Evolutionary conservation across 1,284 basidiomycete species (phyloP), one percentile per base, ranked within the genome.

Genomic region (Pseudozyma flocculosa): DNA sequence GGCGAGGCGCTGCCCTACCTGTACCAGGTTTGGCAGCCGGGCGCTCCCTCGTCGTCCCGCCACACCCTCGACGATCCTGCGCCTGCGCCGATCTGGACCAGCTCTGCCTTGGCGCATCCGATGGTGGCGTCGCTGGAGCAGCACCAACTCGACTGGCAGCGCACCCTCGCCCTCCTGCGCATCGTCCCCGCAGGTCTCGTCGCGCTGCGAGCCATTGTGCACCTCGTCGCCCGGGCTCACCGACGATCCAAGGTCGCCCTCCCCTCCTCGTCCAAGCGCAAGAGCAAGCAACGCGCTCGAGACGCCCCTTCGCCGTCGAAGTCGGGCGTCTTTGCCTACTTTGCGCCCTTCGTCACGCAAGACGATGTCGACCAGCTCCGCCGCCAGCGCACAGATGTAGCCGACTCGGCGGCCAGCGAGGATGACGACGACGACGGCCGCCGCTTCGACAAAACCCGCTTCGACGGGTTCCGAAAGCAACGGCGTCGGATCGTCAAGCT

Each of bases 341-440:
- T 64, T 21, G 42, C 50, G 18, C 61, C 61, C 1, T 60, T 64
- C 32, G 50, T 64, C 18, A 54, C 61, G 18, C 44, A 54, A n/a
- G 17, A 45, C 18, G 61, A 64, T 32, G 54, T 50, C 18, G 21
- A 18, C 3, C n/a, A 21, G 7, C 11, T 29, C 2, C 49, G 39
- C 9, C 49, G 46, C 19, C 30, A 63, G 40, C 46, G 47, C 37
- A 32, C 40, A 1, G 13, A 14, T 15, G 34, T 14, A 7, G 26
- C 23, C n/a, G n/a, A n/a, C n/a, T n/a, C n/a, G n/a, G n/a, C n/a
- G n/a, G n/a, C n/a, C n/a, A n/a, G n/a, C n/a, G n/a, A n/a, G n/a
- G n/a, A n/a, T n/a, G n/a, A n/a, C n/a, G n/a, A n/a, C n/a, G n/a
- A n/a, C 36, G 36, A 19, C 36, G 36, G 7, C 14, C 36, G 36